phyloP scores from a whole-genome alignment of 176 grass and related monocot species.

The Ensete ventricosum region DNA sequence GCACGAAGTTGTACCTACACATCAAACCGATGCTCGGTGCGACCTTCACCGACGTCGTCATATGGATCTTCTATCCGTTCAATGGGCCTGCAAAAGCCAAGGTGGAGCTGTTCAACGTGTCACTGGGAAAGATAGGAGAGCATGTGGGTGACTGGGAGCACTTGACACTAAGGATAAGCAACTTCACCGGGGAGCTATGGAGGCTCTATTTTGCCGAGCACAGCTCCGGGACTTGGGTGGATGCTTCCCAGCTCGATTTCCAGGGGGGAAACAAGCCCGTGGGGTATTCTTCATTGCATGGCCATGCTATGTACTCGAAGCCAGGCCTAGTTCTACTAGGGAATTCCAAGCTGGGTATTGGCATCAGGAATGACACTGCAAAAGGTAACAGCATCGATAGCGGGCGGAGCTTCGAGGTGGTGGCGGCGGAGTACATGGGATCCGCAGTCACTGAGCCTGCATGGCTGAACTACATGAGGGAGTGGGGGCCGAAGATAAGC shows the following conservation, averaged over 20 bases:
- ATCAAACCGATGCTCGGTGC: conserved; percentile 72
- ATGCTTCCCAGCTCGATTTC: conserved; percentile 57
- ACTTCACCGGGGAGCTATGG: conserved; percentile 52
- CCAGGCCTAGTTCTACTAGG: conserved; percentile 54
- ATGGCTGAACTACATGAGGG: conserved; percentile 56
- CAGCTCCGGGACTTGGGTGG: conserved; percentile 42
- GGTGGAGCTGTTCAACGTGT: conserved; percentile 22
- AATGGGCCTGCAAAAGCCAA: conserved; percentile 65
- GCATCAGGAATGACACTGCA: conserved; percentile 64
- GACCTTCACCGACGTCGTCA: conserved; percentile 57
- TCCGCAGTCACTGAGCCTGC: conserved; percentile 26
- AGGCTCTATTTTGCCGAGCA: conserved; percentile 60
- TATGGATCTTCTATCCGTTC: conserved; percentile 80
- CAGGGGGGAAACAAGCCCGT: conserved; percentile 30
- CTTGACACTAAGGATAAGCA: conserved; percentile 66
- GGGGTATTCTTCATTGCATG: conserved; percentile 46
- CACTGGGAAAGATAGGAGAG: conserved; percentile 56
- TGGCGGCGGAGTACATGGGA: conserved; percentile 49
- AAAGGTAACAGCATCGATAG: conserved; percentile 48
- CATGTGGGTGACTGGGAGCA: conserved; percentile 95
- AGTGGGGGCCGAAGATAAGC: conserved; percentile 67
- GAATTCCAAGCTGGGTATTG: conserved; percentile 25
- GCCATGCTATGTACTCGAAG: conserved; percentile 56
- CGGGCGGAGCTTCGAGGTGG: conserved; percentile 39
- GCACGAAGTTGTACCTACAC: conserved; percentile 50